Percentiles rank a stretch among this genome's conserved stretches.
Conservation (phyloP, 2,329 filamentous ascomycete species). For the Paracoccidioides brasiliensis region DNA sequence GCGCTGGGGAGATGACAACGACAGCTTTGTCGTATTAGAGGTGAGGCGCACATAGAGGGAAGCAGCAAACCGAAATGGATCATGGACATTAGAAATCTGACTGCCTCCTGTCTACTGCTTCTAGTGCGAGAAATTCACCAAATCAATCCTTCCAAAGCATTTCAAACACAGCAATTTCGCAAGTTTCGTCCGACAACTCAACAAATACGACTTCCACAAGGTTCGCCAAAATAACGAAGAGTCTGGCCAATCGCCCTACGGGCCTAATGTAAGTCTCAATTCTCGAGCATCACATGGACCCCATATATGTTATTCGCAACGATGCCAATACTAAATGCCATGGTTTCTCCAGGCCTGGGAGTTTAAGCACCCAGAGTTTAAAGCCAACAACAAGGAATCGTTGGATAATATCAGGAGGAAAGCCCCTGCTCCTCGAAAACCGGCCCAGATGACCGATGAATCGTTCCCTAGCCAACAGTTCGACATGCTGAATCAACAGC, state of each 20-base stretch:
- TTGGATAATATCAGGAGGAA: slow-evolving; percentile 94
- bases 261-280: slow-evolving; percentile 51
- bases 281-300: not conserved
- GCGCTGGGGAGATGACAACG: slow-evolving; percentile 85
- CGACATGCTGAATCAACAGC: slow-evolving; percentile 73
- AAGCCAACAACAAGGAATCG: slow-evolving; percentile 88
- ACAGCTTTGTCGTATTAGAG: slow-evolving; percentile 95
- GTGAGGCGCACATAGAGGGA: slow-evolving; percentile 36
- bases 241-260: slow-evolving; percentile 67
- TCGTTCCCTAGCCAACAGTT: slow-evolving; percentile 76
- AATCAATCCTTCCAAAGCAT: slow-evolving; percentile 89
- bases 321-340: slow-evolving; percentile 10
- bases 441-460: slow-evolving; percentile 52
- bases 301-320: not conserved
- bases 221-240: slow-evolving; percentile 85
- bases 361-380: slow-evolving; percentile 95
- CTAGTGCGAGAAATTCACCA: slow-evolving; percentile 96
- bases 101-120: not conserved
- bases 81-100: not conserved
- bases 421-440: slow-evolving; percentile 78
- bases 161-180: slow-evolving; percentile 99
- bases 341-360: slow-evolving; percentile 61
- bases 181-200: slow-evolving; percentile 87
- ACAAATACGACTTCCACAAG: slow-evolving; percentile 99
- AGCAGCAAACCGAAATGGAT: not conserved